Evolutionary conservation across 2,329 filamentous ascomycete genomes (phyloP).

Genomic region (Neofusicoccum parvum): DNA sequence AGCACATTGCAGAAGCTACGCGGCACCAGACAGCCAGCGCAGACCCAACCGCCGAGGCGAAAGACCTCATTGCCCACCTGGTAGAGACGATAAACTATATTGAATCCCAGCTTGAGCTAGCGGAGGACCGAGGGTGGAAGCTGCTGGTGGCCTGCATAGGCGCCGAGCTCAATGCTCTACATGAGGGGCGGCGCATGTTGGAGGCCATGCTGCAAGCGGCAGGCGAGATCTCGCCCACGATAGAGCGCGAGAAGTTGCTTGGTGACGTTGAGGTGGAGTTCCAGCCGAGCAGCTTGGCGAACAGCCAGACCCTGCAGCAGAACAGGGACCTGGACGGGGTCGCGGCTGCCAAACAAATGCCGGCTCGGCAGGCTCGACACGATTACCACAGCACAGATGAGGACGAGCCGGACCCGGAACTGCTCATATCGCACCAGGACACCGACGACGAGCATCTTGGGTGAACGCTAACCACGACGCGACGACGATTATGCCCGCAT

Average conservation of each 20-base stretch:
- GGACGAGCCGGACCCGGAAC: conserved; percentile 51
- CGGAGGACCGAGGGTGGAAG: conserved; percentile 69
- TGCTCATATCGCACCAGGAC: conserved; percentile 52
- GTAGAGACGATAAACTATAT: conserved; percentile 58
- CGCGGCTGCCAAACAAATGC: conserved; percentile 7
- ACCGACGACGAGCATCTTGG: conserved; percentile 35
- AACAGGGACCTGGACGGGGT: conserved; percentile 11
- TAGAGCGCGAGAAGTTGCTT: conserved; percentile 15
- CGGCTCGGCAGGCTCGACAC: conserved; percentile 22
- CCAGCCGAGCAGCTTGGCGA: conserved; percentile 19
- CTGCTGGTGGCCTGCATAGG: conserved; percentile 74
- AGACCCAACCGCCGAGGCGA: conserved; percentile 28
- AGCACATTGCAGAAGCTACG: conserved; percentile 61
- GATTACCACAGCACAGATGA: conserved; percentile 44
- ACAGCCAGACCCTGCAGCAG: conserved; percentile 17
- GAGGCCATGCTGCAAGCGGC: conserved; percentile 30
- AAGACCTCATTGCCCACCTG: conserved; percentile 57
- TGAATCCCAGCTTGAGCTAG: conserved; percentile 55
- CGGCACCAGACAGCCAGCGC: conserved; percentile 30
- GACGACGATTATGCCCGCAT: neutral
- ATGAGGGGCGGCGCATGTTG: conserved; percentile 62
- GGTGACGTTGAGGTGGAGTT: conserved; percentile 20
- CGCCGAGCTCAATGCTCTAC: conserved; percentile 70
- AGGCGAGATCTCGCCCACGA: conserved; percentile 29
- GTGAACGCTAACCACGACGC: conserved; percentile 22